Evolutionary conservation across 768 basidiomycete genomes (phyloP), one percentile per base, ranked within the genome.

Genomic region (Trametes elegans): DNA sequence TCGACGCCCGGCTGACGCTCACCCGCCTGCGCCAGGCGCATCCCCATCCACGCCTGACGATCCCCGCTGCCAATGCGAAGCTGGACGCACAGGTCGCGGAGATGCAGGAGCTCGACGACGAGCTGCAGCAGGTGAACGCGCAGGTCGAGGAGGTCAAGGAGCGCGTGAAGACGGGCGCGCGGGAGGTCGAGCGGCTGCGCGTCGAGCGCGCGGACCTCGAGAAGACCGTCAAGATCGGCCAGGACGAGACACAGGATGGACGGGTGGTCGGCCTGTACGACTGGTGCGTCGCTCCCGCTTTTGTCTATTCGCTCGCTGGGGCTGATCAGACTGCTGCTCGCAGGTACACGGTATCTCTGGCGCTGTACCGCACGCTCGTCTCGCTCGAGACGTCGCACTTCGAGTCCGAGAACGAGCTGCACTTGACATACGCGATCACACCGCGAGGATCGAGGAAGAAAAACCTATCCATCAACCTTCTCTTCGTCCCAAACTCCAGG

Each of bases 11-110:
- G 31, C 79, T 93, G 4, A 81, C 87, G 1, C 76, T 95, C 32
- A 85, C 87, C 7, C 82, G 93, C 1, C 82, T 95, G 16, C 83
- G 90, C 18, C 87, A 93, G 60, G 81, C 85, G 2, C 84, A 95
- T 62, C 88, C 90, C 0, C 80, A 84, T 18, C 87, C 93, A 40
- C 82, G 93, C 9, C 71, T 94, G 29, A 96, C 93, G 0, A 79
- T 91, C 29, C 70, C 83, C 3, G 75, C 85, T 41, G 93, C 93
- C 0, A 84, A 84, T 43, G 77, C 86, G 58, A 82, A 85, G 49
- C 81, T 93, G 2, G 83, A 84, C 9, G 79, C 79, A 10, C 92
- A 95, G 60, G 82, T 88, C n/a, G 77, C 73, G 8, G 82, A 90
- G 66, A 90, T 95, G 84, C 87, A 92, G 64, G 71, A 69, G n/a